These are phyloP conservation scores for Sporothrix inflata DNA, from an alignment of 2,329 filamentous ascomycete genomes.

Conservation along the genomic window DNA sequence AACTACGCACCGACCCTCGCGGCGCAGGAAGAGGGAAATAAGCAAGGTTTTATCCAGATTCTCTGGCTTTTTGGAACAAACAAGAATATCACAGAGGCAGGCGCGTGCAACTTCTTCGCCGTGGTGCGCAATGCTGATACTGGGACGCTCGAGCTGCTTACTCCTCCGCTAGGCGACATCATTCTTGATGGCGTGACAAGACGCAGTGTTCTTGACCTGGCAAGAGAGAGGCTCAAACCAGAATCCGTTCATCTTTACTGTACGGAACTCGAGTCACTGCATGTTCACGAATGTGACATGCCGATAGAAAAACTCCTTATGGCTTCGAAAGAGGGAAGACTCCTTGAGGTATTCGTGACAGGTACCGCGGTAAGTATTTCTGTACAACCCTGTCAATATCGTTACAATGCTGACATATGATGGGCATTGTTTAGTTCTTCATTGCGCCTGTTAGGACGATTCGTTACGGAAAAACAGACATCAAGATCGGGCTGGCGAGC, in stretches of 20 bases:
- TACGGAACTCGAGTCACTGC: neutral
- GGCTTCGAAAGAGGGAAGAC: neutral
- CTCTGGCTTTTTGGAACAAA: neutral
- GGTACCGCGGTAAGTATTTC: neutral
- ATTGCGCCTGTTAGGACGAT: neutral
- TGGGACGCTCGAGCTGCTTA: neutral
- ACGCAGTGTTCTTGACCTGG: neutral
- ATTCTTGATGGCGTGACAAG: neutral
- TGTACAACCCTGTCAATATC: neutral
- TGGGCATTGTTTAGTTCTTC: neutral
- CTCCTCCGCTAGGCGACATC: neutral
- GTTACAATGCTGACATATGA: neutral
- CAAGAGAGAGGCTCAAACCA: neutral
- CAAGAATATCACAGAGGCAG: neutral
- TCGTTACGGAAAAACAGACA: neutral
- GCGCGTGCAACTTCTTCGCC: neutral
- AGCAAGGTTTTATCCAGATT: neutral
- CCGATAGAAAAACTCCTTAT: neutral
- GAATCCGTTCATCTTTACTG: neutral
- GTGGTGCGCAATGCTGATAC: neutral
- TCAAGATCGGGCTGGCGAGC: neutral
- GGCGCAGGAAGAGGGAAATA: neutral
- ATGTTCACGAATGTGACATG: neutral
- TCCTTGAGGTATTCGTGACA: neutral
- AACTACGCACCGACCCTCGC: neutral